Evolutionary conservation across 495 filamentous ascomycete species (phyloP), one percentile per base, ranked within the genome.

Genomic region (Trichoderma erinaceum): DNA sequence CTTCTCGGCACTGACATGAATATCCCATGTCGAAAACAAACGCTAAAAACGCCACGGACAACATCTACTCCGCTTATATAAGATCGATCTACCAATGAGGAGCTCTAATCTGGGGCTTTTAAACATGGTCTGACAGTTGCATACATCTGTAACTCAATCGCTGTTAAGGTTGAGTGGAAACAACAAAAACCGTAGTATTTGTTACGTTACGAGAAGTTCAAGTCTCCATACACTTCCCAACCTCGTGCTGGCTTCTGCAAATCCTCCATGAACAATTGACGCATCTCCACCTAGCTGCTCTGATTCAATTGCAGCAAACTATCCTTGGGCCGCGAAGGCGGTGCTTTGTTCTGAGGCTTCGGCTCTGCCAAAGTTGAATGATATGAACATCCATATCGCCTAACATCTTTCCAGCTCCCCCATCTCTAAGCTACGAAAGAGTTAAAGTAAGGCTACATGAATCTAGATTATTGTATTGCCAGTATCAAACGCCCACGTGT

Each of bases 381-480:
- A 29, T 29, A 76, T 63, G 78, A 74, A 10, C 63, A 70, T 29
- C 71, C 4, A 83, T 78, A 75, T 88, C 85, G 21, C 73, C 70
- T 64, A 84, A 71, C 80, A 88, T 86, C 73, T 84, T 84, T 0
- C 87, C 86, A 0, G 86, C 86, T 1, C 85, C 85, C 66, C 81
- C 78, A 70, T 88, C 85, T 0, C 86, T 85, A 38, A 84, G 73
- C 2, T 77, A 75, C 72, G 82, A 86, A 5, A 85, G 85, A 72
- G 29, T 1, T 29, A 4, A 29, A 29, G 29, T 29, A 29, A 29
- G 29, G 1, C 29, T 29, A 1, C 29, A 29, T 29, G 29, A 1
- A 29, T 0, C 79, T 81, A 13, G 73, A 70, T 2, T 41, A 61
- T 3, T 83, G 68, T 18, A 64, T 65, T 15, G 68, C 61, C 8